These are phyloP conservation scores for Volvox reticuliferus DNA, from an alignment of 139 green algal genomes.

Conservation along the genomic window DNA sequence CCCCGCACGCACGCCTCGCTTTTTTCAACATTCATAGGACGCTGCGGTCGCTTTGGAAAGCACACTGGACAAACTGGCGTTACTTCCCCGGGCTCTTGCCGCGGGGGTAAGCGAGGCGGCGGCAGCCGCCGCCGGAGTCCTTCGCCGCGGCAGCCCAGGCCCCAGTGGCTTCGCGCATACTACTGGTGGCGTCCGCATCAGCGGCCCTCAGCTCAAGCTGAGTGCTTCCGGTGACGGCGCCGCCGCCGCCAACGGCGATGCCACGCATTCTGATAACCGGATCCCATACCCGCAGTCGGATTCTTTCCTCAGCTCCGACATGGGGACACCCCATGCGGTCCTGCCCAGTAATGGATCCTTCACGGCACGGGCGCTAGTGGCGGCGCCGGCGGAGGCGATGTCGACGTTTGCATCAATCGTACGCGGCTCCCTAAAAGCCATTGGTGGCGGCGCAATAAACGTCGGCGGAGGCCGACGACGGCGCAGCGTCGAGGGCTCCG, in stretches of 20 bases:
- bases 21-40: background rate
- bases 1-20: background rate
- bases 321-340: constrained; percentile 1
- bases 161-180: background rate
- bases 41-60: background rate
- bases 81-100: background rate
- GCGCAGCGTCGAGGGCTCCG: background rate
- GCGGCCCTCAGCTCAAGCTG: background rate
- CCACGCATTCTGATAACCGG: background rate
- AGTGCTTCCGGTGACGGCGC: background rate
- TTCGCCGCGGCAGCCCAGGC: background rate
- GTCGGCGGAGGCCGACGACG: background rate
- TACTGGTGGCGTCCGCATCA: background rate
- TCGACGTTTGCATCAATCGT: background rate
- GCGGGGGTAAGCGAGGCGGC: constrained; percentile 14
- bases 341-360: background rate
- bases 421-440: background rate
- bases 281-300: background rate
- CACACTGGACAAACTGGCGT: constrained; percentile 25
- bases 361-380: background rate
- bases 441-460: background rate
- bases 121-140: background rate
- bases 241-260: background rate
- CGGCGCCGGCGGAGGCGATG: constrained; percentile 3
- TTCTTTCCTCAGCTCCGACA: constrained; percentile 26